A percentile compares a stretch with the other conserved stretches of the same genome.
These are phyloP conservation scores for Benincasa hispida DNA, from an alignment of 306 rosid genomes.

Conservation along the genomic window DNA sequence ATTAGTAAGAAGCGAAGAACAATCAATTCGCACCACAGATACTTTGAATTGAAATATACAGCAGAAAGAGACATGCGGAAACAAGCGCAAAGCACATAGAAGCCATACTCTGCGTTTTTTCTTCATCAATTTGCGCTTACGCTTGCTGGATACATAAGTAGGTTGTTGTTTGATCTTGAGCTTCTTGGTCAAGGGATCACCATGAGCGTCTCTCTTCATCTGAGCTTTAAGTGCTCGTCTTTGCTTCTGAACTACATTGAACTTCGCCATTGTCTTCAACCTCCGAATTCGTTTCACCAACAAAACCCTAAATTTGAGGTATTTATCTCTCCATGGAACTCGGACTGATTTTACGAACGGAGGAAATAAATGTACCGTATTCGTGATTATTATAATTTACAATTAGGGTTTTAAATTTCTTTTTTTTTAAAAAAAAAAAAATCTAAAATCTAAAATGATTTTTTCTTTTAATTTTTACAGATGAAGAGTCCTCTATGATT, in stretches of 20 bases:
- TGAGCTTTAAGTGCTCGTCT: conserved; percentile 55
- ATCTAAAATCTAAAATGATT: no score
- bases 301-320: conserved; percentile 4
- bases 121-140: conserved; percentile 84
- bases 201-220: conserved; percentile 55
- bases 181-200: conserved; percentile 59
- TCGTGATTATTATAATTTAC: no score
- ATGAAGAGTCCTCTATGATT: no score
- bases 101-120: conserved; percentile 58
- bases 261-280: conserved; percentile 61
- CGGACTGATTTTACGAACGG: background rate
- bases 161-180: conserved; percentile 46
- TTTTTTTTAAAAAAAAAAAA: no score
- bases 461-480: no score
- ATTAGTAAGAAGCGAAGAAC: background rate
- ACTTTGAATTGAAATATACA: background rate
- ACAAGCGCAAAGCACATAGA: background rate
- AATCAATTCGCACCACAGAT: background rate
- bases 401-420: no score
- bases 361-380: no score
- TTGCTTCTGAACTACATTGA: conserved; percentile 81
- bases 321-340: background rate
- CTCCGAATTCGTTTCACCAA: background rate
- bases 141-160: conserved; percentile 59
- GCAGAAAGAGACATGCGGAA: background rate